Base-by-base conservation (phyloP, 2,329 filamentous ascomycete species). In the Magnaporthales sp. region DNA sequence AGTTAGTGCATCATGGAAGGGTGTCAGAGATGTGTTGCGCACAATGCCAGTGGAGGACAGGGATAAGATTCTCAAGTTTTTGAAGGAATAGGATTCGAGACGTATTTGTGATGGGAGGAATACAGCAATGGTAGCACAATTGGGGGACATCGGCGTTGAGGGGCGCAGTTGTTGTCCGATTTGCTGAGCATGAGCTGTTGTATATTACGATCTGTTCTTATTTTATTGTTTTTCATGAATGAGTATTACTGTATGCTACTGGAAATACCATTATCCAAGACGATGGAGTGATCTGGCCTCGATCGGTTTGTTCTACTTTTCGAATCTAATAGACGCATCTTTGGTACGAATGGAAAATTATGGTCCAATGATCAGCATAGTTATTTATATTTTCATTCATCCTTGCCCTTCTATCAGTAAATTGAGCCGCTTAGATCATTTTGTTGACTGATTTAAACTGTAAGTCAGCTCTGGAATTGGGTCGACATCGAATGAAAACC, bases 21-120 rank as follows among this genome's bases (percentile, higher is more conserved):
- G 95, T 73, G 88, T 99, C 26, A 89, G 92, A 73, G 90, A 94
- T 71, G 86, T 96, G 70, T 80, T 98, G 72, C 88, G 90, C 73
- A 93, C 94, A 77, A 86, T 99, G 81, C 92, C 93, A 22, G 90
- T 93, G 64, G 88, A 87, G 70, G 93, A 99, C 84, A 91, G 92
- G 77, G 93, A 97, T 79, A 87, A 91, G 77, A 85, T 96, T 66
- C 82, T 97, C 68, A 81, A 84, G 76, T 86, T 82, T 71, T 74
- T 87, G 66, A 76, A 80, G 70, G 82, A 80, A 73, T 64, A 63
- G 54, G 24, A 58, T 15, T 9, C 8, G 54, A 27, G 22, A 24
- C 26, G 2, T 58, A 27, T 58, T 56, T 22, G 22, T 11, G 54
- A 4, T 13, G 22, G 54, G 24, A 2, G 38, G 54, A 27, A 8